These are phyloP conservation scores for Xylariaceae sp. DNA, from an alignment of 2,329 filamentous ascomycete species.

Conservation along the genomic window DNA sequence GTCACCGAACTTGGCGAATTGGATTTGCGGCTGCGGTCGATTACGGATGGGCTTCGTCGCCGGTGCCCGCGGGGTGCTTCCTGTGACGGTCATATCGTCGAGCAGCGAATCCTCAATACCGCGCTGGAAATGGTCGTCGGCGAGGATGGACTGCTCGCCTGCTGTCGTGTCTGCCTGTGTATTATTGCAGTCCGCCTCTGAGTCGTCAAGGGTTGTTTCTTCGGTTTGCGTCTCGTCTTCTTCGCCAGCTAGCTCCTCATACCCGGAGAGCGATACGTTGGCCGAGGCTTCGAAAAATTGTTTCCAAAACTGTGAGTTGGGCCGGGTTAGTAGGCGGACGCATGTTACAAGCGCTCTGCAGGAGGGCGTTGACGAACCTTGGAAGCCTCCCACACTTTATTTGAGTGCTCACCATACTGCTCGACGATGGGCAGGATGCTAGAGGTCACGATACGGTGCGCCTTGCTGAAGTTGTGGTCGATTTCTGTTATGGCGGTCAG, in stretches of 20 bases:
- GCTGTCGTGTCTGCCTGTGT: constrained; percentile 35
- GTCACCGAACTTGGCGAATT: constrained; percentile 64
- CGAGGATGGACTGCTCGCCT: constrained; percentile 31
- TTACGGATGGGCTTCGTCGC: constrained; percentile 39
- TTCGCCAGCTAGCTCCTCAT: constrained; percentile 75
- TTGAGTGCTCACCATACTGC: constrained; percentile 90
- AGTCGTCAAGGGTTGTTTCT: constrained; percentile 53
- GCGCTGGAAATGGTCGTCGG: constrained; percentile 32
- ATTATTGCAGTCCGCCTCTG: constrained; percentile 37
- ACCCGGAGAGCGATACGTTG: constrained; percentile 92
- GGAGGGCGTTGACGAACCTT: constrained; percentile 56
- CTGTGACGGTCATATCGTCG: constrained; percentile 57
- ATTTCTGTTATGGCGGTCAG: constrained; percentile 61
- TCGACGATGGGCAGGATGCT: constrained; percentile 92
- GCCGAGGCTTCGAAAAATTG: constrained; percentile 99
- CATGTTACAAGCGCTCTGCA: constrained; percentile 1
- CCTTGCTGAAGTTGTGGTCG: constrained; percentile 95
- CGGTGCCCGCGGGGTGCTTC: constrained; percentile 63
- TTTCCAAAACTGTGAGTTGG: constrained; percentile 79
- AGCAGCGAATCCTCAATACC: constrained; percentile 61
- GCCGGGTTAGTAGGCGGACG: constrained; percentile 3
- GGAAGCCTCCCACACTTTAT: constrained; percentile 92
- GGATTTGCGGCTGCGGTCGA: constrained; percentile 8
- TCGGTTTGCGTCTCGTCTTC: constrained; percentile 46
- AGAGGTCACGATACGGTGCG: constrained; percentile 91